phyloP scores from a whole-genome alignment of 1,139 yeast species.

The Diutina ranongensis region DNA sequence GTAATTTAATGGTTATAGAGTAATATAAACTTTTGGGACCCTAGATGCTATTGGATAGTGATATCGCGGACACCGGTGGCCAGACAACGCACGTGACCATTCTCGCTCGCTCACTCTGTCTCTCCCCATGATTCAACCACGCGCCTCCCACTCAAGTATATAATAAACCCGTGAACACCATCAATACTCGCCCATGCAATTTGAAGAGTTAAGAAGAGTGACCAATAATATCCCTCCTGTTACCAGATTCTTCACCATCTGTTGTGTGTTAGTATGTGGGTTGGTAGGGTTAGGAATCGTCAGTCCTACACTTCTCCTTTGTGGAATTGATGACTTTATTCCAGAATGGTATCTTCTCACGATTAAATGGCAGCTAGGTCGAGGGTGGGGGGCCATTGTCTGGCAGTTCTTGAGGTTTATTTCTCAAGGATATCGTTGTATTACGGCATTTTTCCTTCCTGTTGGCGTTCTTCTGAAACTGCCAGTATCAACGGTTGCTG shows the following conservation, averaged over 20 bases:
- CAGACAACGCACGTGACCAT: too few species aligned
- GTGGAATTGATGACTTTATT: constrained; percentile 7
- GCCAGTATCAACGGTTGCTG: constrained; percentile 33
- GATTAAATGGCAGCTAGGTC: background rate
- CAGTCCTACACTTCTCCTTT: constrained; percentile 8
- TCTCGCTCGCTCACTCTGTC: too few species aligned
- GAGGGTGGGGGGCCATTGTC: constrained; percentile 4
- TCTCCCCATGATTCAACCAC: too few species aligned
- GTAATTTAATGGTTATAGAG: background rate
- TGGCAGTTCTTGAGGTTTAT: constrained; percentile 9
- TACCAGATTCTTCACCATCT: constrained; percentile 32
- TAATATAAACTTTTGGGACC: too few species aligned
- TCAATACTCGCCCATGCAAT: background rate
- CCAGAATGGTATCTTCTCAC: background rate
- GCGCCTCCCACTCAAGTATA: too few species aligned
- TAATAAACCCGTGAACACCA: too few species aligned
- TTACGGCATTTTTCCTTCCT: constrained; percentile 39
- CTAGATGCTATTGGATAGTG: too few species aligned
- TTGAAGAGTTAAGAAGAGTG: constrained; percentile 16
- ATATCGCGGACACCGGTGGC: too few species aligned
- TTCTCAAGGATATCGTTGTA: constrained; percentile 22
- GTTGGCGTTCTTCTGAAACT: constrained; percentile 15
- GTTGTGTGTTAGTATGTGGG: constrained; percentile 22
- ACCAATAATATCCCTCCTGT: constrained; percentile 33
- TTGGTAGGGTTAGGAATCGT: constrained; percentile 15